These are phyloP conservation scores for Brasilioporus rufonigricans DNA, from an alignment of 768 basidiomycete species.

Conservation along the genomic window DNA sequence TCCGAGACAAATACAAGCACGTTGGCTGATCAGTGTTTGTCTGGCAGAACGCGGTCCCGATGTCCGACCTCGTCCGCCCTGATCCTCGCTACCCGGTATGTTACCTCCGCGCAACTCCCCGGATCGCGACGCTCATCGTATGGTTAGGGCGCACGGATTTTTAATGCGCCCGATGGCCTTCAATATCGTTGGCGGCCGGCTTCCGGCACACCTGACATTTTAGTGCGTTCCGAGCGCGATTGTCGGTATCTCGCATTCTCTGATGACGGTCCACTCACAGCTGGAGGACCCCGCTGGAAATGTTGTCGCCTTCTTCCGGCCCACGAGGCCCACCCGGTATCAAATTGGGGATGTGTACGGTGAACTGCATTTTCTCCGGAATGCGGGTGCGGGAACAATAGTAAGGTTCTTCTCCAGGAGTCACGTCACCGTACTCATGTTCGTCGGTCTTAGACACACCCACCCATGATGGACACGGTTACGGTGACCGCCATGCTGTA, in stretches of 20 bases:
- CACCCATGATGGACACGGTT: slow-evolving; percentile 88
- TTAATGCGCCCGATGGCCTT: slow-evolving; percentile 81
- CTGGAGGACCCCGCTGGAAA: slow-evolving; percentile 68
- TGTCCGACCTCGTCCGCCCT: slow-evolving; percentile 77
- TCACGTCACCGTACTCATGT: slow-evolving; percentile 24
- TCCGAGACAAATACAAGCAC: slow-evolving; percentile 10
- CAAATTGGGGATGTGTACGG: slow-evolving; percentile 85
- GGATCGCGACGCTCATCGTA: slow-evolving; percentile 12
- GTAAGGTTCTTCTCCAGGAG: slow-evolving; percentile 40
- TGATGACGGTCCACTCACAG: slow-evolving; percentile 38
- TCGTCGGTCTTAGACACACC: slow-evolving; percentile 60
- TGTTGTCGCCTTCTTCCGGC: slow-evolving; percentile 78
- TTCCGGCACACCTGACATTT: slow-evolving; percentile 51
- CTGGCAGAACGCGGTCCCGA: slow-evolving; percentile 67
- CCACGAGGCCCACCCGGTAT: slow-evolving; percentile 74
- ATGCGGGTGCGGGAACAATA: slow-evolving; percentile 78
- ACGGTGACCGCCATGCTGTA: slow-evolving; percentile 84
- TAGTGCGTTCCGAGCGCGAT: slow-evolving; percentile 42
- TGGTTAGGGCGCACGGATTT: slow-evolving; percentile 58
- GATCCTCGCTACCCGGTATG: slow-evolving; percentile 62
- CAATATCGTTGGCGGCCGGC: slow-evolving; percentile 81
- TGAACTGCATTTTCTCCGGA: slow-evolving; percentile 79
- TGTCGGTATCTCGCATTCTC: not conserved
- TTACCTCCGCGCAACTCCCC: slow-evolving; percentile 18
- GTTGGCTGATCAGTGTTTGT: slow-evolving; percentile 27